A percentile compares a stretch with the other conserved stretches of the same genome.
Evolutionary conservation across 139 green algal species (phyloP).

Genomic region (Nannochloris sp.): DNA sequence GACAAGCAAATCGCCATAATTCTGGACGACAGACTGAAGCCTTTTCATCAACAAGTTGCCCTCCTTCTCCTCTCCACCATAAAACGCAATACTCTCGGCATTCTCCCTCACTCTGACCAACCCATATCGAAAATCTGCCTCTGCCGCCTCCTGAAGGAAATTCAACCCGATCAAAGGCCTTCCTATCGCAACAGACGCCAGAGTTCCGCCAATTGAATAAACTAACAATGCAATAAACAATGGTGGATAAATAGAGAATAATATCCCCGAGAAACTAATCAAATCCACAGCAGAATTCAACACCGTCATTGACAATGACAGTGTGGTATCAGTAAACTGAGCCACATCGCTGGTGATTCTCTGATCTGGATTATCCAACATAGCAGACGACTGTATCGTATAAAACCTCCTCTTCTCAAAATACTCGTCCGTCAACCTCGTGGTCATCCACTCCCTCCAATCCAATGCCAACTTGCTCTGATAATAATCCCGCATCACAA

Average conservation of each 20-base stretch:
- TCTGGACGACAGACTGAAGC: constrained; percentile 22
- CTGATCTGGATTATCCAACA: constrained; percentile 89
- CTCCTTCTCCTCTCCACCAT: constrained; percentile 61
- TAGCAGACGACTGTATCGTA: constrained; percentile 52
- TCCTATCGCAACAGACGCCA: constrained; percentile 55
- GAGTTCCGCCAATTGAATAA: constrained; percentile 89
- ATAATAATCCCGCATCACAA: constrained; percentile 67
- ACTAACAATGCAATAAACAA: constrained; percentile 85
- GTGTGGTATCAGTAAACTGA: constrained; percentile 82
- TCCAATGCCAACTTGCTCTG: constrained; percentile 74
- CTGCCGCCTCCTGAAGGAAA: constrained; percentile 91
- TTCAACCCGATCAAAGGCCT: constrained; percentile 84
- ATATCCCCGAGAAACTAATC: constrained; percentile 89
- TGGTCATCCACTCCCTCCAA: constrained; percentile 95
- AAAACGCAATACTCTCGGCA: constrained; percentile 93
- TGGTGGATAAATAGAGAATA: constrained; percentile 96
- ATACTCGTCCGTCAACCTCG: constrained; percentile 71
- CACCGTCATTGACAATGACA: constrained; percentile 73
- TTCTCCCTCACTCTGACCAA: constrained; percentile 90
- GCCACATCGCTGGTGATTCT: constrained; percentile 71
- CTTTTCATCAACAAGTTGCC: constrained; percentile 40
- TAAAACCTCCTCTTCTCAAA: constrained; percentile 85
- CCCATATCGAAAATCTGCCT: constrained; percentile 81
- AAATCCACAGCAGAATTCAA: constrained; percentile 86
- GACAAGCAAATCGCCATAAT: constrained; percentile 61